Conservation (phyloP, 2,329 filamentous ascomycete genomes). For the Fusarium continuum region DNA sequence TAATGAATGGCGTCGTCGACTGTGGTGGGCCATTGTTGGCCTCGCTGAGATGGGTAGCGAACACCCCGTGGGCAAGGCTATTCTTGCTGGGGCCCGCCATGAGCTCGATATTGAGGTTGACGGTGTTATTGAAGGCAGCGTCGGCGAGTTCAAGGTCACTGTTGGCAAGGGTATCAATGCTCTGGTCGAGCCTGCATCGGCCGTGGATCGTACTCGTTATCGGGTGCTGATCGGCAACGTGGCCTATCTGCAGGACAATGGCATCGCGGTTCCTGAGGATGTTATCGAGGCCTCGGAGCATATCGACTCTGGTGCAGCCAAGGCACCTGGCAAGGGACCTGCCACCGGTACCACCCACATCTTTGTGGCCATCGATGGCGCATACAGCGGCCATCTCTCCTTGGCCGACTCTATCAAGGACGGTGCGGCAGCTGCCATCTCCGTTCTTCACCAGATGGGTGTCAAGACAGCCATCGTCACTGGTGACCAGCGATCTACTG, state of each 20-base stretch:
- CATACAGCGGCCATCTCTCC: conserved; percentile 82
- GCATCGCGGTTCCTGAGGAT: conserved; percentile 70
- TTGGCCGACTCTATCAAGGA: conserved; percentile 93
- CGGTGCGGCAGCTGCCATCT: conserved; percentile 80
- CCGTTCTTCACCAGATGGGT: conserved; percentile 83
- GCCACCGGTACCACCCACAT: conserved; percentile 85
- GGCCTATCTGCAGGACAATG: conserved; percentile 75
- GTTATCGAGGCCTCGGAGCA: conserved; percentile 71
- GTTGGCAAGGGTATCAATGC: conserved; percentile 89
- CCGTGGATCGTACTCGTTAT: conserved; percentile 75
- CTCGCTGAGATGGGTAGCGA: conserved; percentile 96
- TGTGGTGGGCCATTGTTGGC: conserved; percentile 97
- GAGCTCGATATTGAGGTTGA: conserved; percentile 78
- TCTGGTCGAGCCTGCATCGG: conserved; percentile 77
- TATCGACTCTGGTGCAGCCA: conserved; percentile 58
- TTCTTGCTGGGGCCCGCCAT: conserved; percentile 77
- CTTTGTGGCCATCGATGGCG: conserved; percentile 85
- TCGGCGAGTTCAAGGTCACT: conserved; percentile 83
- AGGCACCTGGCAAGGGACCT: conserved; percentile 46
- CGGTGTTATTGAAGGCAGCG: conserved; percentile 79
- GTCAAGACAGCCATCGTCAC: conserved; percentile 93
- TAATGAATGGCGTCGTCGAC: conserved; percentile 71
- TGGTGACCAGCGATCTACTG: conserved; percentile 87
- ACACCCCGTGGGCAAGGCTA: conserved; percentile 93
- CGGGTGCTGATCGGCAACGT: conserved; percentile 86